Evolutionary conservation across 1,284 basidiomycete genomes (phyloP).

Genomic region (Ustilago trichophora): DNA sequence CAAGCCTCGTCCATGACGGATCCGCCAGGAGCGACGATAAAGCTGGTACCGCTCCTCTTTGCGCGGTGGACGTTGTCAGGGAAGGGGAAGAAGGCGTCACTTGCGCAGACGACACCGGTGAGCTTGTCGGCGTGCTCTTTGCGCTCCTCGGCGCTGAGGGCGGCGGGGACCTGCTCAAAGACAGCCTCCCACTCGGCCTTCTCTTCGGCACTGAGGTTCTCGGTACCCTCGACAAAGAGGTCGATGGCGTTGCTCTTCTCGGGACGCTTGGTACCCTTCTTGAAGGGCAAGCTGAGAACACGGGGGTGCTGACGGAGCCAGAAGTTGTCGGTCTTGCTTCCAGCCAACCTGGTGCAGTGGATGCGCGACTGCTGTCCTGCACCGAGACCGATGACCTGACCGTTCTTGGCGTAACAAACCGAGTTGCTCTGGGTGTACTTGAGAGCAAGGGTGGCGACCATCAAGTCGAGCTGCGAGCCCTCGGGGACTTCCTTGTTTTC

Average conservation of each 20-base stretch:
- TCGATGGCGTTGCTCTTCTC: constrained; percentile 99
- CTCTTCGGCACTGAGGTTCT: constrained; percentile 70
- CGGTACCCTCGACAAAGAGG: constrained; percentile 86
- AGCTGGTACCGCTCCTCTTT: constrained; percentile 86
- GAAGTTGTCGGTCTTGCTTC: constrained; percentile 98
- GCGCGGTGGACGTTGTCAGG: constrained; percentile 96
- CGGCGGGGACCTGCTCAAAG: constrained; percentile 79
- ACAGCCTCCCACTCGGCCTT: constrained; percentile 88
- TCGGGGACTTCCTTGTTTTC: constrained; percentile 76
- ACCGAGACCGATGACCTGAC: constrained; percentile 92
- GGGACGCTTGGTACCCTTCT: constrained; percentile 94
- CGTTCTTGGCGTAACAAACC: constrained; percentile 93
- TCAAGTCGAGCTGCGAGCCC: constrained; percentile 59
- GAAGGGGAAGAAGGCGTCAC: constrained; percentile 99
- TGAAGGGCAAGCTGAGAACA: constrained; percentile 90
- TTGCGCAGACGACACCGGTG: constrained; percentile 85
- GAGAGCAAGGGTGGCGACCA: constrained; percentile 84
- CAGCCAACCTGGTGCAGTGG: constrained; percentile 97
- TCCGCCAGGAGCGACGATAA: constrained; percentile 92
- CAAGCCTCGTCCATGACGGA: constrained; percentile 87
- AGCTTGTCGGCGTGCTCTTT: constrained; percentile 56
- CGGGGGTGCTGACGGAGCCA: constrained; percentile 97
- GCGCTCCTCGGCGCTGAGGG: constrained; percentile 78
- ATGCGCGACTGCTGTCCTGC: constrained; percentile 99
- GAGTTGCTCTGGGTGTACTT: constrained; percentile 99